phyloP scores from a whole-genome alignment of 164 flowering plant species.

The Chimonanthus salicifolius region DNA sequence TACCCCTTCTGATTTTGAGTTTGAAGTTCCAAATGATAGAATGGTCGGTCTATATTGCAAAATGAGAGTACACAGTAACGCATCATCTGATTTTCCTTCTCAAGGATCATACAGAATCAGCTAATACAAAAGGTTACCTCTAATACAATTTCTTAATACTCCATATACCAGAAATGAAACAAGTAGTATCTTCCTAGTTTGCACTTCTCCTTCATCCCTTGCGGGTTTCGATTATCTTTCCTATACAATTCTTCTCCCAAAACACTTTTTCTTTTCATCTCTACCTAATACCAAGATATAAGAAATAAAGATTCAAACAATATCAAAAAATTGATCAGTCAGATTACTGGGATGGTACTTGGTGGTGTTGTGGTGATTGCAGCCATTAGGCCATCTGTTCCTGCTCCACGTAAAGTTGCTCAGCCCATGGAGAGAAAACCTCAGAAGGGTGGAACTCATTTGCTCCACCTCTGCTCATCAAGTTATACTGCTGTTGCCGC shows the following conservation, averaged over 20 bases:
- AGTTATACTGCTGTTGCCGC: too few species aligned
- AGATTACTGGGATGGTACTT: constrained; percentile 9
- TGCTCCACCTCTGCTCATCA: constrained; percentile 15
- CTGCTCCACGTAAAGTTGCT: constrained; percentile 81
- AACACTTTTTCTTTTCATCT: too few species aligned
- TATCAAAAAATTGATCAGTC: constrained; percentile 11
- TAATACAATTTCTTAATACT: too few species aligned
- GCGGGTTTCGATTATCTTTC: neutral
- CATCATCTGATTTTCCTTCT: too few species aligned
- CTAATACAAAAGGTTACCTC: too few species aligned
- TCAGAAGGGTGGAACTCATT: constrained; percentile 14
- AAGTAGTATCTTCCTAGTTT: neutral
- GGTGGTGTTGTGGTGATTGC: constrained; percentile 16
- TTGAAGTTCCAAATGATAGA: too few species aligned
- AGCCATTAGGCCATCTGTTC: constrained; percentile 68
- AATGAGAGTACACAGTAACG: too few species aligned
- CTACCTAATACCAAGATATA: neutral
- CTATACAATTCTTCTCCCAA: constrained; percentile 3
- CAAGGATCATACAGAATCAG: too few species aligned
- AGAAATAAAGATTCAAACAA: constrained; percentile 14
- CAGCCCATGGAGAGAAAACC: constrained; percentile 50
- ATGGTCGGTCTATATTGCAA: too few species aligned
- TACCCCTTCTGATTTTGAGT: too few species aligned
- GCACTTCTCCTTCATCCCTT: neutral
- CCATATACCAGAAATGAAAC: neutral